Base-by-base conservation (phyloP, 2,329 filamentous ascomycete genomes). In the Aplosporella prunicola region DNA sequence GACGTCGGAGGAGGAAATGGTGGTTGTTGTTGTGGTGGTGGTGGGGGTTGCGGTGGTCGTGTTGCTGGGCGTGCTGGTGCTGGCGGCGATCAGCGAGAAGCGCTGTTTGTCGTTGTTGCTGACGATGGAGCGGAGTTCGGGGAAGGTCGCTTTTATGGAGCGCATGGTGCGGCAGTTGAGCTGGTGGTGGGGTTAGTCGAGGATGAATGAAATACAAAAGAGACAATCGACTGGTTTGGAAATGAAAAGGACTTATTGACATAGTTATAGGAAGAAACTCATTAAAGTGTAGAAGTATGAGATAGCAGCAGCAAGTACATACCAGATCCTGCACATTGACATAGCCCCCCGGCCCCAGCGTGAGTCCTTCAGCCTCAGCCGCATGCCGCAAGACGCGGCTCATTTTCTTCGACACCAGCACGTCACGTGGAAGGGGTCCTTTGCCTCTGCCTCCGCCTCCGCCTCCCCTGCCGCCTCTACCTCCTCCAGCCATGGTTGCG, bases 101-200 rank as follows among this genome's bases (percentile, higher is more conserved):
- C 91, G 82, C 60, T 95, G 82, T 65, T 98, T 98, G 52, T 89
- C 83, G 54, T 86, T 93, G 32, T 73, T 72, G 10, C 67, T 60
- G 9, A 95, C 87, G 11, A 80, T 71, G 8, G 69, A 57, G 37
- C 74, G 67, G 45, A 98, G 69, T 47, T 95, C 89, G 2, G 69
- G 63, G 40, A 94, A 73, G 0, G 80, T 82, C n/a, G 82, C 74
- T 43, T 82, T 70, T 8, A 93, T 68, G 4, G 74, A 76, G 45
- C 74, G 75, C 38, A 95, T 61, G 29, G 69, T 71, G 35, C 66
- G 66, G 56, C 73, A 77, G 50, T 63, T 60, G 23, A 81, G 64
- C 68, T 76, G 44, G 43, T 35, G 22, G n/a, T 36, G 30, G 6
- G 6, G 37, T 33, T 20, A 28, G 16, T 14, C 1, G 1, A 0